These are phyloP conservation scores for Mastigamoeba balamuthi DNA, from an alignment of 78 protist genomes.

Conservation along the genomic window DNA sequence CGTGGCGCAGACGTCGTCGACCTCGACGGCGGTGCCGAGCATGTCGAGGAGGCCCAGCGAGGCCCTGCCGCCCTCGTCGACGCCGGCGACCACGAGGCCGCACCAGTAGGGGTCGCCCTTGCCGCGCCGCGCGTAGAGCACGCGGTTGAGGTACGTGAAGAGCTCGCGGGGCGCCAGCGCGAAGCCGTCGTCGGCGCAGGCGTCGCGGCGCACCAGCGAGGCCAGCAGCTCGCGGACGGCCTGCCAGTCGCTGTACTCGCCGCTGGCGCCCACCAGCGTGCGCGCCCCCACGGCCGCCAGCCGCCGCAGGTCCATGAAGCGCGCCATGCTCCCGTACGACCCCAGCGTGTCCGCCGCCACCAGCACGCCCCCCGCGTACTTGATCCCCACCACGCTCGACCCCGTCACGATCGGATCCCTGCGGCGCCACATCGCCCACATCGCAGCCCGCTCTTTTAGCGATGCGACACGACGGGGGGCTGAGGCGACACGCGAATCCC, in stretches of 20 bases:
- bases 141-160: constrained; percentile 57
- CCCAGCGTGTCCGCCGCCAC: constrained; percentile 80
- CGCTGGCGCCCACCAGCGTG: constrained; percentile 66
- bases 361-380: constrained; percentile 81
- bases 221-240: constrained; percentile 32
- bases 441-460: no score
- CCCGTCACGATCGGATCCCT: constrained; percentile 83
- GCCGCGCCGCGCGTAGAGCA: constrained; percentile 68
- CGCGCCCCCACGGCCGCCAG: constrained; percentile 23
- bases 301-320: constrained; percentile 58
- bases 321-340: constrained; percentile 86
- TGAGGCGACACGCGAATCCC: no score
- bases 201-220: constrained; percentile 41
- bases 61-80: constrained; percentile 19
- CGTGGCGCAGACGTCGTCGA: constrained; percentile 65
- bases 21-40: constrained; percentile 53
- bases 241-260: constrained; percentile 88
- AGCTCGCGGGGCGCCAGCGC: constrained; percentile 33
- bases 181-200: constrained; percentile 38
- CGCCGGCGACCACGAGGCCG: constrained; percentile 61
- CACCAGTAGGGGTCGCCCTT: constrained; percentile 76
- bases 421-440: no score
- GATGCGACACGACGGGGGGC: no score
- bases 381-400: constrained; percentile 79
- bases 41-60: constrained; percentile 60